Base-by-base conservation (phyloP, 2,329 filamentous ascomycete genomes). In the Fragosphaeria purpurea region DNA sequence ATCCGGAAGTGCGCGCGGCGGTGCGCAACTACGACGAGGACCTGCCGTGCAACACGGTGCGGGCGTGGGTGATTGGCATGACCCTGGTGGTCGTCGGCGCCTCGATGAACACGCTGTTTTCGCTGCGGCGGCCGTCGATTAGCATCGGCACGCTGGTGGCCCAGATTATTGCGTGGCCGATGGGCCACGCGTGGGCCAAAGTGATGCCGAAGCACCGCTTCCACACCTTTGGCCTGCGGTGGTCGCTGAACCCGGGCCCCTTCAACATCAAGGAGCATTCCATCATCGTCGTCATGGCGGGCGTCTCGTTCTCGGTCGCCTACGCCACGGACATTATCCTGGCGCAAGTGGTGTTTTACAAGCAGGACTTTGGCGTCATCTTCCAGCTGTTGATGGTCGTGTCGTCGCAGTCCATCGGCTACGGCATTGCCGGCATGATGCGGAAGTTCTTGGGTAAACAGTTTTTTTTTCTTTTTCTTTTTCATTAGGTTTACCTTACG, bases 241-340 rank as follows among this genome's bases (percentile, higher is more conserved):
- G 75, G 72, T 73, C 70, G 30, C 65, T 85, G n/a, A 85, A 85
- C 50, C 80, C 82, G 0, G 80, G 80, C 0, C 81, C 81, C 1
- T 86, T 86, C 65, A 86, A 83, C 59, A 73, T 83, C 62, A 86
- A 86, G 63, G 82, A 86, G 60, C 82, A 85, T 61, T 67, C 79
- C 41, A 75, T 86, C 53, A 83, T 86, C 51, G 77, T 81, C 13
- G 77, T 84, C 56, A 84, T 84, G 79, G 83, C 85, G 12, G 80
- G 84, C 60, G 82, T 86, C 6, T 81, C 82, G 5, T 85, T 86
- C 56, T 82, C 70, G 46, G 80, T 75, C 6, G 82, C 83, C 4
- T 88, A 88, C 58, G 83, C 83, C 1, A 88, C 84, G 1, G 85
- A 88, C 57, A 82, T 87, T 34, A 76, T 89, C 43, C 70, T 87